Base-by-base conservation (phyloP, 2,329 filamentous ascomycete genomes). In the Moelleriella libera region DNA sequence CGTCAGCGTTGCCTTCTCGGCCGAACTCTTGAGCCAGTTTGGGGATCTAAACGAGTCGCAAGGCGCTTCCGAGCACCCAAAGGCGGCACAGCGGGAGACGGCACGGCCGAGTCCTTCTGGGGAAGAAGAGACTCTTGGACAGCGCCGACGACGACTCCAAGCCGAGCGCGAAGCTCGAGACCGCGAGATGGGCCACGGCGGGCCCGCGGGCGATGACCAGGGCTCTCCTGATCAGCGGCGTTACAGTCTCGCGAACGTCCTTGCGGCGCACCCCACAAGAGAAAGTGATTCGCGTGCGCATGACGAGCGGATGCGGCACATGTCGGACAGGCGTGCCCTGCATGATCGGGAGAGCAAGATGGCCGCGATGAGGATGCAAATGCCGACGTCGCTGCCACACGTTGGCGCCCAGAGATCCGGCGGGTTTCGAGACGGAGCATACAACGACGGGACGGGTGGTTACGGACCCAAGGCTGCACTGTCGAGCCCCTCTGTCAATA, bases 91-190 rank as follows among this genome's bases (percentile, higher is more conserved):
- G 53, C 58, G 21, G 71, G 74, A 51, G n/a, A 52, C 58, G 6
- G 54, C 56, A 10, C 12, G 43, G 0, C 48, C 51, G 0, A 37
- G 40, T 28, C 43, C 41, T 30, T 58, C 51, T 5, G 83, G 82
- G 53, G 83, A 88, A 55, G 86, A 92, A 59, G 86, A 92, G 59
- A 90, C 86, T 0, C 70, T 92, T 0, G 86, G 85, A 8, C 84
- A 90, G 61, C 80, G 86, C 9, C 80, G 85, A 1, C 79, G 78
- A 30, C 76, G 86, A 30, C 69, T 92, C 2, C 84, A 88, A 60
- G 79, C 80, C 6, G 79, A 82, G 57, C 71, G 72, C 30, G 81
- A 85, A 62, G 81, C 81, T 6, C 74, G 77, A 30, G 74, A 76
- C 51, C 66, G 70, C 41, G 75, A 76, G 52, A 75, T 77, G 61